Percentiles rank a stretch among this genome's conserved stretches.
These are phyloP conservation scores for Diaporthe ilicicola DNA, from an alignment of 2,329 filamentous ascomycete species.

Conservation along the genomic window DNA sequence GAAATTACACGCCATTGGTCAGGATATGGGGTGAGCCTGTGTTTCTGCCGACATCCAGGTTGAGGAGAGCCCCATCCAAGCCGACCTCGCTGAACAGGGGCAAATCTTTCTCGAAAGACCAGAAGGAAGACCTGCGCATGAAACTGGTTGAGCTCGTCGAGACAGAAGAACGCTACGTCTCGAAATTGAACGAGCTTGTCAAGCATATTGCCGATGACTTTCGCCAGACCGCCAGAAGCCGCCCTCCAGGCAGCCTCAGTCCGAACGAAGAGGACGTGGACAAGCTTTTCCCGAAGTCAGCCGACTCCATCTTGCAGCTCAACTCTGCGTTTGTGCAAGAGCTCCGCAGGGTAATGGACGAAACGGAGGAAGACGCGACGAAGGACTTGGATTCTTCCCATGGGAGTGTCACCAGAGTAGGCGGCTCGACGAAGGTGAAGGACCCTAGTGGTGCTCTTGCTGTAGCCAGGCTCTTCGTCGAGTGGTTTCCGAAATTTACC, in stretches of 20 bases:
- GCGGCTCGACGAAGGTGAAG: slow-evolving; percentile 57
- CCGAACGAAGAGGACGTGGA: slow-evolving; percentile 77
- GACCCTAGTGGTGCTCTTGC: slow-evolving; percentile 82
- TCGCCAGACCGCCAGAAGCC: slow-evolving; percentile 71
- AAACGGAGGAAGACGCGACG: slow-evolving; percentile 82
- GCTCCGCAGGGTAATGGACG: slow-evolving; percentile 79
- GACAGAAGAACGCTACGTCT: slow-evolving; percentile 93
- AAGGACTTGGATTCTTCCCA: slow-evolving; percentile 73
- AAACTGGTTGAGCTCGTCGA: slow-evolving; percentile 91
- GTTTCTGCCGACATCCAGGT: slow-evolving; percentile 84
- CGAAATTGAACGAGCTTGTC: slow-evolving; percentile 85
- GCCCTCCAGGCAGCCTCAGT: slow-evolving; percentile 69
- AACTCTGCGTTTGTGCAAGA: slow-evolving; percentile 84
- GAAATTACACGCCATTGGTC: slow-evolving; percentile 78
- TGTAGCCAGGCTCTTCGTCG: slow-evolving; percentile 82
- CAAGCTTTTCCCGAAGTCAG: slow-evolving; percentile 81
- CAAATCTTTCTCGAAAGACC: slow-evolving; percentile 79
- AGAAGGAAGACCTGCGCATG: slow-evolving; percentile 85
- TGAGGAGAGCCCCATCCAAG: slow-evolving; percentile 87
- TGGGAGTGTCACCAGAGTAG: slow-evolving; percentile 52
- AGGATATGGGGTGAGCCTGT: slow-evolving; percentile 83
- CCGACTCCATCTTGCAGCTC: slow-evolving; percentile 81
- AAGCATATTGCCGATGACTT: slow-evolving; percentile 84
- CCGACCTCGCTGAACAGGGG: slow-evolving; percentile 82
- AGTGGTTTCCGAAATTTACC: slow-evolving; percentile 94